A percentile compares a stretch with the other conserved stretches of the same genome.
phyloP scores from a whole-genome alignment of 805 yeast genomes.

The Candida odintsovae region DNA sequence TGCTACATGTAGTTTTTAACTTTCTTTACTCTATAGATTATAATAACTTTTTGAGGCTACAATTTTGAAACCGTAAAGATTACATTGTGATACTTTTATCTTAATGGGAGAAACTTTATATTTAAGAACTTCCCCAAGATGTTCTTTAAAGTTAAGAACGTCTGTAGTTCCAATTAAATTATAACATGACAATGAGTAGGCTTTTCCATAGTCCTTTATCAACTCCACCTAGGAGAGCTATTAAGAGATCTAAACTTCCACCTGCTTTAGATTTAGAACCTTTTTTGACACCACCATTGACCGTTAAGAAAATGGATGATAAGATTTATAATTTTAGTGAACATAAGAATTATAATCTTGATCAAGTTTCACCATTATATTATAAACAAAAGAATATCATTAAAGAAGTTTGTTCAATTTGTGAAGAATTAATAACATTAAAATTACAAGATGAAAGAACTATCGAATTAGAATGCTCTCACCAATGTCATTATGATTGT shows the following conservation, averaged over 20 bases:
- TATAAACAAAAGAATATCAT: conserved; percentile 13
- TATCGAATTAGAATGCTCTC: conserved; percentile 37
- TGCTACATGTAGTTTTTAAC: too few relatives aligned
- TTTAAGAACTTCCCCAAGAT: too few relatives aligned
- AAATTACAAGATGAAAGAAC: conserved; percentile 38
- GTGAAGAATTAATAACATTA: conserved; percentile 36
- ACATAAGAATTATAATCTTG: not conserved
- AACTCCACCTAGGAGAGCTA: conserved; percentile 4
- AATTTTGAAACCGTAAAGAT: not conserved
- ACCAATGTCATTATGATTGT: conserved; percentile 40
- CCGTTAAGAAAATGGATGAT: conserved; percentile 6
- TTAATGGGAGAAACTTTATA: too few relatives aligned
- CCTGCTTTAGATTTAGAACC: conserved; percentile 17
- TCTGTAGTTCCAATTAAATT: too few relatives aligned
- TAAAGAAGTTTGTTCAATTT: conserved; percentile 34
- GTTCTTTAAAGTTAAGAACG: too few relatives aligned
- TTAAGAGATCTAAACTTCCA: conserved; percentile 19
- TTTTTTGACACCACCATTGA: conserved; percentile 19
- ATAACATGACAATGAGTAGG: not conserved
- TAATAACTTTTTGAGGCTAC: not conserved
- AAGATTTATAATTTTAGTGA: not conserved
- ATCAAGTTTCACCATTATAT: not conserved
- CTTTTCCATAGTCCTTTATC: not conserved
- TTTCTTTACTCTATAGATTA: too few relatives aligned
- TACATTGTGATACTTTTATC: too few relatives aligned